Conservation (phyloP, 345 rosid species). For the Melaleuca quinquenervia region DNA sequence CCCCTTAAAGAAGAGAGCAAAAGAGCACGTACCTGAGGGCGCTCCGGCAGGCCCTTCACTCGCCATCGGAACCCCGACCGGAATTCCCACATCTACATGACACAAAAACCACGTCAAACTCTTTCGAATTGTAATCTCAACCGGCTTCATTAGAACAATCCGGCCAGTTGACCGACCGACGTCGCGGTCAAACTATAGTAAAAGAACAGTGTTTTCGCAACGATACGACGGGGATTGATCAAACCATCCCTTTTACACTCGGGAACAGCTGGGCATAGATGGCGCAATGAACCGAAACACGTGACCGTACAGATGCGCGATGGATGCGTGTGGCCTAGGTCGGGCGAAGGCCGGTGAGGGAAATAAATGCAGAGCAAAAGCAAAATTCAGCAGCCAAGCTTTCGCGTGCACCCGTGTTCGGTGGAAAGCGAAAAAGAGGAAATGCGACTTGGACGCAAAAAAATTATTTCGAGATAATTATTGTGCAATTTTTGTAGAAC, state of each 20-base stretch:
- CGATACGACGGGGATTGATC: not conserved
- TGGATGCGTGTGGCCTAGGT: not conserved
- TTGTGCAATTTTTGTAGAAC: no score
- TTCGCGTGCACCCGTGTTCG: not conserved
- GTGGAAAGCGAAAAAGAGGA: not conserved
- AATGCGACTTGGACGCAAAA: no score
- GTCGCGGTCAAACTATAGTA: not conserved
- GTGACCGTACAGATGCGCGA: not conserved
- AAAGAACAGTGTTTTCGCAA: not conserved
- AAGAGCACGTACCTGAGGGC: slow-evolving; percentile 5
- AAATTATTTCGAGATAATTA: no score
- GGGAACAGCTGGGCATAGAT: not conserved
- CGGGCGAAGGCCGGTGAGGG: not conserved
- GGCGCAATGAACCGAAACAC: not conserved
- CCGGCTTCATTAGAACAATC: not conserved
- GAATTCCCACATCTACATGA: not conserved
- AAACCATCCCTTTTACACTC: not conserved
- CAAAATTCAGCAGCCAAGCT: not conserved
- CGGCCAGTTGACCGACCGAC: not conserved
- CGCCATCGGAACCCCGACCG: slow-evolving; percentile 6
- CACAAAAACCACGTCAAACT: not conserved
- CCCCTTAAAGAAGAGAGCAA: not conserved
- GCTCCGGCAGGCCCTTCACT: not conserved
- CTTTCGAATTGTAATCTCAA: not conserved
- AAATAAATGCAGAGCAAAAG: not conserved